Evolutionary conservation across 2,329 filamentous ascomycete genomes (phyloP).

Genomic region (Nemania bipapillata): DNA sequence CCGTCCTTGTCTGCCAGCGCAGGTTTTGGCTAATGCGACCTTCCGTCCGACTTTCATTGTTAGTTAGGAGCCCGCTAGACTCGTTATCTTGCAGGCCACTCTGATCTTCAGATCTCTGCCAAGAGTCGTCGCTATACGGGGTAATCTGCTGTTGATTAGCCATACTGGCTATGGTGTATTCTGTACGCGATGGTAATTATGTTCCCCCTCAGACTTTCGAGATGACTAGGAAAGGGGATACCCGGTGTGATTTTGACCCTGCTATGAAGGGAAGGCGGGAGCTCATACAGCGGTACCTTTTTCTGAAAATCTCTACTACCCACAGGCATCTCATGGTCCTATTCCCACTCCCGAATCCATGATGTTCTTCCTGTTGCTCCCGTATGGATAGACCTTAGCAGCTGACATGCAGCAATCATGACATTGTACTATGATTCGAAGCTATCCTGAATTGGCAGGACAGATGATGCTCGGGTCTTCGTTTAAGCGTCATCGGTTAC

Average conservation of each 20-base stretch:
- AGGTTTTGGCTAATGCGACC: neutral
- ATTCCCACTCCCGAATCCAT: neutral
- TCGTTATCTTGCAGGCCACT: conserved; percentile 6
- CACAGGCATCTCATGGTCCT: neutral
- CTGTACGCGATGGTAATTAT: too few species aligned
- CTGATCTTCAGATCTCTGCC: neutral
- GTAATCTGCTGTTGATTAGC: neutral
- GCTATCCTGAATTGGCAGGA: conserved; percentile 12
- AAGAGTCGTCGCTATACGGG: neutral
- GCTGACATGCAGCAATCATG: neutral
- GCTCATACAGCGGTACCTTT: neutral
- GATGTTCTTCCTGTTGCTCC: neutral
- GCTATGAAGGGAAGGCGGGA: neutral
- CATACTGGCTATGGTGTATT: neutral
- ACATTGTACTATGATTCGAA: neutral
- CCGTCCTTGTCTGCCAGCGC: neutral
- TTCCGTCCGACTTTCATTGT: neutral
- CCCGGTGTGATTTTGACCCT: too few species aligned
- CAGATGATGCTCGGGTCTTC: neutral
- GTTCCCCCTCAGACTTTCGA: neutral
- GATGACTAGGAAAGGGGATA: neutral
- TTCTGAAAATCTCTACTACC: neutral
- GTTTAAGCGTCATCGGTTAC: conserved; percentile 8
- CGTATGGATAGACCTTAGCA: neutral
- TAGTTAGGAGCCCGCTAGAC: conserved; percentile 8